Conservation (phyloP, 164 flowering plant genomes). For the Vitis labrusca region DNA sequence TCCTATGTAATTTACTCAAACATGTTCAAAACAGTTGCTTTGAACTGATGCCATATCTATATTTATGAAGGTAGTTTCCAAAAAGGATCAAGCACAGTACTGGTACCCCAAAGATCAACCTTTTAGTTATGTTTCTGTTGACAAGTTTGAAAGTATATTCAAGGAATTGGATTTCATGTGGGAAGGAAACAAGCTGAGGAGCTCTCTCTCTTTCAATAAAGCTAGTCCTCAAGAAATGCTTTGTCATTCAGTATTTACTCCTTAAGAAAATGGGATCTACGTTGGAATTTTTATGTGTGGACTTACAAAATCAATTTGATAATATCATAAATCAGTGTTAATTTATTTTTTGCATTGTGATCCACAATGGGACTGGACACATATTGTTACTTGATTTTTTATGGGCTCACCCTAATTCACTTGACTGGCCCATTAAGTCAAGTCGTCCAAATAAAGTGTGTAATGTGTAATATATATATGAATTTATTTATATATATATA, state of each 20-base stretch:
- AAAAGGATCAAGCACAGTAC: constrained; percentile 52
- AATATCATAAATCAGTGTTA: no score
- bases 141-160: constrained; percentile 21
- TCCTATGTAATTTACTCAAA: neutral
- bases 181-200: constrained; percentile 30
- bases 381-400: no score
- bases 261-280: constrained; percentile 27
- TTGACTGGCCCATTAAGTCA: no score
- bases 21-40: neutral
- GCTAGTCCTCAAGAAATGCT: constrained; percentile 21
- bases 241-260: constrained; percentile 32
- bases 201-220: constrained; percentile 18
- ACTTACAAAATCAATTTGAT: no score
- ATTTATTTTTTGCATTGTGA: no score
- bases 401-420: no score
- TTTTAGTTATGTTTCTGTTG: constrained; percentile 24
- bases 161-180: constrained; percentile 16
- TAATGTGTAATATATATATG: no score
- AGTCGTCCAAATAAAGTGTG: no score
- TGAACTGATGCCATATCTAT: neutral
- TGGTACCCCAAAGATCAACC: constrained; percentile 31
- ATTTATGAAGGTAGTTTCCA: constrained; percentile 34
- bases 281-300: no score
- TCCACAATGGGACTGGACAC: no score
- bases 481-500: no score